phyloP scores from a whole-genome alignment of 2,329 filamentous ascomycete genomes.

The Clathrospora elynae region DNA sequence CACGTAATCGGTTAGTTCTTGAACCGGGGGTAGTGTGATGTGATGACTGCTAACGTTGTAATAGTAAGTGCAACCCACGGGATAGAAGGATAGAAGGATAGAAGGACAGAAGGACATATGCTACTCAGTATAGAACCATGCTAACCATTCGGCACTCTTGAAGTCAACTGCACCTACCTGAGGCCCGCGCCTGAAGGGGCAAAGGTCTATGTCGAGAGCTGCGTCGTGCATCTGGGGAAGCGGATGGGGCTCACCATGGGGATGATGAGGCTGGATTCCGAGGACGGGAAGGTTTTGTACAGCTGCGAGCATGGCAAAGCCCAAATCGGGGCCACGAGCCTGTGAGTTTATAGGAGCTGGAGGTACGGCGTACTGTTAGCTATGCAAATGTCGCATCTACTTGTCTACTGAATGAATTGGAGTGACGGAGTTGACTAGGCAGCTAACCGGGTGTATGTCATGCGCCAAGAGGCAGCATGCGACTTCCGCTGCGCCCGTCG shows the following conservation, averaged over 20 bases:
- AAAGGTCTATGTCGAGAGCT: constrained; percentile 50
- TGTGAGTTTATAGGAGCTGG: constrained; percentile 19
- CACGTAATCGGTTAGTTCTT: constrained; percentile 22
- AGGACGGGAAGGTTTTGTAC: constrained; percentile 48
- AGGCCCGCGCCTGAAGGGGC: constrained; percentile 50
- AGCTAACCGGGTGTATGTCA: too few relatives aligned
- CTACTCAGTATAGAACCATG: constrained; percentile 15
- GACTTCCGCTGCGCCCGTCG: constrained; percentile 12
- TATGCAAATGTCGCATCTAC: too few relatives aligned
- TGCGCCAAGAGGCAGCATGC: too few relatives aligned
- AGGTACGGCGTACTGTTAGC: not conserved
- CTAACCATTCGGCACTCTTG: not conserved
- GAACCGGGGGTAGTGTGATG: not conserved
- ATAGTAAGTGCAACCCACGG: constrained; percentile 16
- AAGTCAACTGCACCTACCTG: constrained; percentile 55
- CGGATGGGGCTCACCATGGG: constrained; percentile 49
- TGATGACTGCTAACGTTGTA: constrained; percentile 9
- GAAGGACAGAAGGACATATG: too few relatives aligned
- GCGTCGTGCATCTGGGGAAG: constrained; percentile 53
- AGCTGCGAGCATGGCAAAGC: constrained; percentile 50
- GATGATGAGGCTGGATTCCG: constrained; percentile 44
- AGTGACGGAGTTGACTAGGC: too few relatives aligned
- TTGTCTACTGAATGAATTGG: too few relatives aligned
- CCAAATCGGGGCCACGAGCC: constrained; percentile 24
- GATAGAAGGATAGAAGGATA: too few relatives aligned